These are phyloP conservation scores for Botrytis elliptica DNA, from an alignment of 2,329 filamentous ascomycete genomes.

Conservation along the genomic window DNA sequence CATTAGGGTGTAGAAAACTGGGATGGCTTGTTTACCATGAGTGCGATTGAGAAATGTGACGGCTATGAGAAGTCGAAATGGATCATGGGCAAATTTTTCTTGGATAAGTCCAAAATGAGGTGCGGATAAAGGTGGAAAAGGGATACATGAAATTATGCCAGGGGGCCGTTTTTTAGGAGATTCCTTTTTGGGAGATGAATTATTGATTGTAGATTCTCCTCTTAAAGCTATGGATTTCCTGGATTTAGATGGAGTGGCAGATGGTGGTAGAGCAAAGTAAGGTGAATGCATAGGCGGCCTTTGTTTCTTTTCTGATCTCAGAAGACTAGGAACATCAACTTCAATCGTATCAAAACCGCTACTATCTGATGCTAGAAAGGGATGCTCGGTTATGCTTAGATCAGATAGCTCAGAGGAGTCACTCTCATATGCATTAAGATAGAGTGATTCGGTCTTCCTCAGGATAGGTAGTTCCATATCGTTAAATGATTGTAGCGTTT, in stretches of 20 bases:
- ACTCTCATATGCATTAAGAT: neutral
- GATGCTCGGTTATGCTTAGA: constrained; percentile 24
- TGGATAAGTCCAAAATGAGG: constrained; percentile 76
- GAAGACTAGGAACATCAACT: constrained; percentile 19
- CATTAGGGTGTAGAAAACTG: constrained; percentile 69
- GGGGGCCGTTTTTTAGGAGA: constrained; percentile 29
- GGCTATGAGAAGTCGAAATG: constrained; percentile 78
- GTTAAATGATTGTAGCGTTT: neutral
- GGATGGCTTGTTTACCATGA: constrained; percentile 69
- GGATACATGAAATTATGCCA: constrained; percentile 50
- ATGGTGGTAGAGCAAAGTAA: constrained; percentile 32
- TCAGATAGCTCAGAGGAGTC: constrained; percentile 24
- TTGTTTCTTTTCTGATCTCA: constrained; percentile 25
- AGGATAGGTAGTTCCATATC: constrained; percentile 11
- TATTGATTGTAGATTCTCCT: neutral
- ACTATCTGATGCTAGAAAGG: constrained; percentile 27
- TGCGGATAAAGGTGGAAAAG: constrained; percentile 66
- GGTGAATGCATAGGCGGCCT: constrained; percentile 36
- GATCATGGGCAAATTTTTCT: constrained; percentile 70
- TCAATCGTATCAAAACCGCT: constrained; percentile 25
- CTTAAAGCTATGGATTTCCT: neutral
- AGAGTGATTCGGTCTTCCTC: neutral
- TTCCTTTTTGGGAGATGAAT: neutral
- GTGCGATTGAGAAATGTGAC: constrained; percentile 86
- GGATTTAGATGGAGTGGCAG: constrained; percentile 20